Conservation (phyloP, 345 rosid species). For the Eutrema heterophyllum region DNA sequence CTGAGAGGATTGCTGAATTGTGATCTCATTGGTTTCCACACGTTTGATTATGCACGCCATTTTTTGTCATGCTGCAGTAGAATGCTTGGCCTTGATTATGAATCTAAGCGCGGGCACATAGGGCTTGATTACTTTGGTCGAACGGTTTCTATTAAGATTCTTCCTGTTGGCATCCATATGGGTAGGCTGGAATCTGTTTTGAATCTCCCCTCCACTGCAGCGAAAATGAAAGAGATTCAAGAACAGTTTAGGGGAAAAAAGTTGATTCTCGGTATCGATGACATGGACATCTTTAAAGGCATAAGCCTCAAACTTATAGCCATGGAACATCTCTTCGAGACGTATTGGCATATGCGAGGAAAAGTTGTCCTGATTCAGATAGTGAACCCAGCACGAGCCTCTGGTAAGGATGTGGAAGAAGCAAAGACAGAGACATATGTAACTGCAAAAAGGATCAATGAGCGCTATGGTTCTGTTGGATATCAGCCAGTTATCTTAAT, state of each 20-base stretch:
- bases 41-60: slow-evolving; percentile 79
- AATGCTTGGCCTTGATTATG: slow-evolving; percentile 82
- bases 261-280: slow-evolving; percentile 70
- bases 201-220: slow-evolving; percentile 55
- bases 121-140: slow-evolving; percentile 87
- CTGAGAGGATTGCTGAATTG: slow-evolving; percentile 67
- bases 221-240: slow-evolving; percentile 55
- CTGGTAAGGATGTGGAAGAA: slow-evolving; percentile 70
- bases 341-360: slow-evolving; percentile 49
- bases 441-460: slow-evolving; percentile 58
- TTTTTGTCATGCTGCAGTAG: slow-evolving; percentile 79
- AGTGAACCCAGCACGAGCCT: slow-evolving; percentile 71
- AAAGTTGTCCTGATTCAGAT: slow-evolving; percentile 72
- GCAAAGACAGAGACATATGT: slow-evolving; percentile 62
- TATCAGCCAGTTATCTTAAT: slow-evolving; percentile 68
- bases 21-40: slow-evolving; percentile 76
- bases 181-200: slow-evolving; percentile 67
- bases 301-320: slow-evolving; percentile 71
- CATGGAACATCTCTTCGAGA: slow-evolving; percentile 63
- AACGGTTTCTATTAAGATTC: slow-evolving; percentile 62
- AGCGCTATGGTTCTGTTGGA: slow-evolving; percentile 45
- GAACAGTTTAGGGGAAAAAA: slow-evolving; percentile 56
- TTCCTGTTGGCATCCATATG: slow-evolving; percentile 74
- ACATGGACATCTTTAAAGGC: slow-evolving; percentile 85
- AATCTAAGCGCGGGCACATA: slow-evolving; percentile 79